Percentiles rank a stretch among this genome's conserved stretches.
Evolutionary conservation across 805 yeast species (phyloP).

Genomic region (Cyberlindnera amylophila): DNA sequence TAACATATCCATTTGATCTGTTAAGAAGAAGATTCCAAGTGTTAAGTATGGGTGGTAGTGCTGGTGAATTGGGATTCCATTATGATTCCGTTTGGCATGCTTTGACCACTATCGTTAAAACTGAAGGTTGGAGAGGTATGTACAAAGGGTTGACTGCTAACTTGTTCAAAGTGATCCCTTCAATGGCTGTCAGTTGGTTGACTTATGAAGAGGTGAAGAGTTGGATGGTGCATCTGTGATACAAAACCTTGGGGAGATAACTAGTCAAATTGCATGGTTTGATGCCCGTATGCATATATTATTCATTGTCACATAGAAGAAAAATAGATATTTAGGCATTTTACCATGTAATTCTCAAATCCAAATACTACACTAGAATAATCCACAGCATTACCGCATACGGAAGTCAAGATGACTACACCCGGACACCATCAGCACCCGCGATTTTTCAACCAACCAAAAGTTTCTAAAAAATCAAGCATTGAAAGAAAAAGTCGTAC

Average conservation of each 20-base stretch:
- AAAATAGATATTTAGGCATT: too few relatives aligned
- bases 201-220: slow-evolving; percentile 72
- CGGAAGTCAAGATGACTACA: slow-evolving; percentile 10
- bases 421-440: slow-evolving; percentile 4
- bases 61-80: slow-evolving; percentile 66
- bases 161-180: slow-evolving; percentile 84
- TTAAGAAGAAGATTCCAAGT: slow-evolving; percentile 90
- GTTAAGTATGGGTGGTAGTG: slow-evolving; percentile 64
- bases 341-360: background rate
- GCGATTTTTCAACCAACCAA: slow-evolving; percentile 14
- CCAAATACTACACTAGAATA: background rate
- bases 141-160: slow-evolving; percentile 77
- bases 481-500: too few relatives aligned
- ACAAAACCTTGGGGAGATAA: too few relatives aligned
- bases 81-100: slow-evolving; percentile 80
- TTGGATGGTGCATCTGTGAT: slow-evolving; percentile 19
- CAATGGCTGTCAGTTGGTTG: slow-evolving; percentile 95
- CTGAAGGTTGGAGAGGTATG: slow-evolving; percentile 72
- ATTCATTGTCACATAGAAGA: too few relatives aligned
- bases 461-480: slow-evolving; percentile 7
- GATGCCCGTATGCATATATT: too few relatives aligned
- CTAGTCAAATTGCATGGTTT: too few relatives aligned
- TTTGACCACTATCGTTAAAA: slow-evolving; percentile 56
- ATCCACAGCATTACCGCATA: slow-evolving; percentile 1
- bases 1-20: slow-evolving; percentile 89